These are phyloP conservation scores for Huiozyma naganishii DNA, from an alignment of 805 yeast species.

Conservation along the genomic window DNA sequence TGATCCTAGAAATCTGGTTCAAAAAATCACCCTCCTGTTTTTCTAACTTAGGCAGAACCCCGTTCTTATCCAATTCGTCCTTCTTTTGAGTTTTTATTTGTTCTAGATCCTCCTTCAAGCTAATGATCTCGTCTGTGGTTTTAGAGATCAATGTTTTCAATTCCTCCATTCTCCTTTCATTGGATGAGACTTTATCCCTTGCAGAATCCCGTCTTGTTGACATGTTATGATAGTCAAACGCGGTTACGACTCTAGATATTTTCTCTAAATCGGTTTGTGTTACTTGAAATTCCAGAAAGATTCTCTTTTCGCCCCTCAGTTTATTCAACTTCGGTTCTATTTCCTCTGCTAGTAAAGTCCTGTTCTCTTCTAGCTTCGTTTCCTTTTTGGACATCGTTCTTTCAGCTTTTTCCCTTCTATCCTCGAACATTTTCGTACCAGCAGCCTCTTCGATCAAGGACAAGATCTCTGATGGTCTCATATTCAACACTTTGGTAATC, in stretches of 20 bases:
- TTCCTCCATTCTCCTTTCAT: slow-evolving; percentile 31
- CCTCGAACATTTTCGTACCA: slow-evolving; percentile 93
- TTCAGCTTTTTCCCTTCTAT: slow-evolving; percentile 82
- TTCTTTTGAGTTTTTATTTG: slow-evolving; percentile 43
- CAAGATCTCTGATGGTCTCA: slow-evolving; percentile 86
- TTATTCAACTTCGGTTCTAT: slow-evolving; percentile 86
- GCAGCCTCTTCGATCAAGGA: slow-evolving; percentile 96
- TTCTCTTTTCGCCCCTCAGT: slow-evolving; percentile 68
- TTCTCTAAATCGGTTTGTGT: slow-evolving; percentile 73
- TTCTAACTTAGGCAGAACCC: slow-evolving; percentile 50
- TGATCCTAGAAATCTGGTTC: slow-evolving; percentile 56
- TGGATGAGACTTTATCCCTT: slow-evolving; percentile 33
- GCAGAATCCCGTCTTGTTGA: slow-evolving; percentile 34
- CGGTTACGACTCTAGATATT: slow-evolving; percentile 59
- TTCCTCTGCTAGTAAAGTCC: slow-evolving; percentile 65
- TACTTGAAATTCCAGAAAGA: slow-evolving; percentile 77
- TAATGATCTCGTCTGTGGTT: slow-evolving; percentile 43
- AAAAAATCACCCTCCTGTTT: slow-evolving; percentile 41
- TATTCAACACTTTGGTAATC: slow-evolving; percentile 91
- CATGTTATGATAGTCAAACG: slow-evolving; percentile 52
- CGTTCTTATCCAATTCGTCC: slow-evolving; percentile 49
- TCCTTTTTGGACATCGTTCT: slow-evolving; percentile 89
- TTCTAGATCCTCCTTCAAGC: slow-evolving; percentile 50
- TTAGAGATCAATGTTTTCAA: slow-evolving; percentile 36
- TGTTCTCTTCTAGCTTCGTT: slow-evolving; percentile 67